Conservation (phyloP, 1,139 yeast species). For the Suhomyces terraborum region DNA sequence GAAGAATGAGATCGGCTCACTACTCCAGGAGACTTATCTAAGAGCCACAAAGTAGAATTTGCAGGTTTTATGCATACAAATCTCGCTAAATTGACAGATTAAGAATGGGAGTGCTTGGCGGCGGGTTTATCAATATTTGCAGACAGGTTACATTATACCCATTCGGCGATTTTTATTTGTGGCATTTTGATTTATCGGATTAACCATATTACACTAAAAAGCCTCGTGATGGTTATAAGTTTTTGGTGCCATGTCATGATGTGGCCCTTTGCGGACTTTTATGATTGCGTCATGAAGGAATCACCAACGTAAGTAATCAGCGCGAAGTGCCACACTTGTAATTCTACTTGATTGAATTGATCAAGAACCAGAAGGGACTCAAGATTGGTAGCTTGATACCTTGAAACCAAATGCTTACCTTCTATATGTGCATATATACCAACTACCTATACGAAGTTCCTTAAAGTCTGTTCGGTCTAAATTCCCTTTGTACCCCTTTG, state of each 20-base stretch:
- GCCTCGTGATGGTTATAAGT: neutral
- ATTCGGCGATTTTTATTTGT: neutral
- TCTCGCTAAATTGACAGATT: neutral
- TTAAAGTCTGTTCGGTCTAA: neutral
- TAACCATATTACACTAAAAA: neutral
- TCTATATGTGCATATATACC: neutral
- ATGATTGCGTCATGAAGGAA: neutral
- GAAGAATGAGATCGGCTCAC: too few species aligned
- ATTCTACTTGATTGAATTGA: too few species aligned
- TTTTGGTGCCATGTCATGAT: neutral
- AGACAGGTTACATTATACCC: neutral
- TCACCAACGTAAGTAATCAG: neutral
- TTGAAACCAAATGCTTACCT: neutral
- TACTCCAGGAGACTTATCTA: too few species aligned
- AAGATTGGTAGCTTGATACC: too few species aligned
- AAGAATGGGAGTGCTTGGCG: neutral
- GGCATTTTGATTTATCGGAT: neutral
- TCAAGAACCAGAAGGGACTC: too few species aligned
- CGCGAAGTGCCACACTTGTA: neutral
- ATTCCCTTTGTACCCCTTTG: neutral
- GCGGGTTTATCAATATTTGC: neutral
- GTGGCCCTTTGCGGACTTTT: neutral
- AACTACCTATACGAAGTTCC: too few species aligned
- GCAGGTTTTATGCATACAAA: too few species aligned
- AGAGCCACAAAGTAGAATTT: too few species aligned